These are phyloP conservation scores for Allantophomopsis cytisporea DNA, from an alignment of 2,329 filamentous ascomycete genomes.

Conservation along the genomic window DNA sequence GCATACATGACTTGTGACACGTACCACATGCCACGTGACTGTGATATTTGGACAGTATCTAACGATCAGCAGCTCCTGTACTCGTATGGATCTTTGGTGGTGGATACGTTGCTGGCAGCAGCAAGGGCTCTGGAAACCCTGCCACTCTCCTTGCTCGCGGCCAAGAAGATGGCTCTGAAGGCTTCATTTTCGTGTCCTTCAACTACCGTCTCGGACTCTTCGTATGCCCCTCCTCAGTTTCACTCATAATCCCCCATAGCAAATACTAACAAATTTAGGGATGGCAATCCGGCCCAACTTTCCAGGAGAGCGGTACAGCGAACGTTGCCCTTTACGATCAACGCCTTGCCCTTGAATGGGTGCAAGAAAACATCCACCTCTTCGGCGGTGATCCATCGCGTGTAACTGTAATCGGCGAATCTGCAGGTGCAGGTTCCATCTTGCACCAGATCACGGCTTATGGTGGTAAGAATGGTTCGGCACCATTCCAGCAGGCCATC, in stretches of 20 bases:
- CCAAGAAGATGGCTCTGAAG: constrained; percentile 17
- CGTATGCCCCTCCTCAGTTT: constrained; percentile 27
- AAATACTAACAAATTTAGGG: constrained; percentile 15
- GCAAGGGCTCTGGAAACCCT: constrained; percentile 22
- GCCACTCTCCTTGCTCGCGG: constrained; percentile 22
- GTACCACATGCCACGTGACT: too few relatives aligned
- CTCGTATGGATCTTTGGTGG: constrained; percentile 37
- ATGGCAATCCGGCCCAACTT: constrained; percentile 27
- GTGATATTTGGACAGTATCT: too few relatives aligned
- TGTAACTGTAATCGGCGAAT: constrained; percentile 37
- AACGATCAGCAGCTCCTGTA: constrained; percentile 21
- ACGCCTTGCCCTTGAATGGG: constrained; percentile 42
- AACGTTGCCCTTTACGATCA: constrained; percentile 40
- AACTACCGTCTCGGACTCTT: constrained; percentile 21
- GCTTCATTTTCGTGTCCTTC: constrained; percentile 18
- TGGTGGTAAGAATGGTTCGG: constrained; percentile 23
- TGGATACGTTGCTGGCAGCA: constrained; percentile 27
- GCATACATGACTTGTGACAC: too few relatives aligned
- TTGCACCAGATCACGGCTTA: constrained; percentile 40
- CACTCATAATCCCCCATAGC: constrained; percentile 28
- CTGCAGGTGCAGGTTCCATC: constrained; percentile 36
- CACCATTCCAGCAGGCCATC: constrained; percentile 26
- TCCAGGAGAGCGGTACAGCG: constrained; percentile 26
- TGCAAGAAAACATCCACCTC: constrained; percentile 34
- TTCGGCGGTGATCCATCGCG: constrained; percentile 38